Base-by-base conservation (phyloP, 2,329 filamentous ascomycete genomes). In the Bipolaris oryzae region DNA sequence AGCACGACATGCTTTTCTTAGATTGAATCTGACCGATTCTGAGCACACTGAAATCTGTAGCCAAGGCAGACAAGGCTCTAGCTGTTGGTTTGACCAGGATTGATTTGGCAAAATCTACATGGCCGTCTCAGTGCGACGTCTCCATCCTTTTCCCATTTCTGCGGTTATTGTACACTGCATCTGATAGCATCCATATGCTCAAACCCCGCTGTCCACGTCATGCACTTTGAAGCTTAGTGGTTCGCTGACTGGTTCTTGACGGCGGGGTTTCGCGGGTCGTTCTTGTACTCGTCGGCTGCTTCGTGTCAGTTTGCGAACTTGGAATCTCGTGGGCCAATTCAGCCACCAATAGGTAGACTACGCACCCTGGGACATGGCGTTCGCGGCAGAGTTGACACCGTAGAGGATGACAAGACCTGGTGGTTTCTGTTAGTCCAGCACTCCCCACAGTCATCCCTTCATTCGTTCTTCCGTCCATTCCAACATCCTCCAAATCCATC, bases 211-310 rank as follows among this genome's bases (percentile, higher is more conserved):
- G 60, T 42, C 50, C 39, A 53, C 53, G 59, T 67, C 54, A 50
- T 55, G 39, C 33, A 50, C 33, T 50, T 47, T 61, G 42, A 43
- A 45, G 50, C 61, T 61, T 75, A 76, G 64, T 76, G 74, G 57
- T 60, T 69, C 42, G 69, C 50, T 39, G 63, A 54, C 39, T 62
- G 56, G 68, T 73, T 74, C 72, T 76, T 76, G 54, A 69, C 53
- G 47, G 69, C 67, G 67, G 87, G 88, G 86, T 97, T 97, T 80
- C 93, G 88, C 68, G 93, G 92, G 81, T 98, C 94, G 84, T 96
- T 96, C 88, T 93, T 96, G 87, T 86, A 97, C 83, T 98, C 92
- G 72, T 90, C 91, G 83, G 87, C 94, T 98, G 51, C 39, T 37
- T 35, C 37, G 2, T 31, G 62, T 75, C 48, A 76, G 69, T 38